Conservation (phyloP, 306 rosid species). For the Hippophae tibetana region DNA sequence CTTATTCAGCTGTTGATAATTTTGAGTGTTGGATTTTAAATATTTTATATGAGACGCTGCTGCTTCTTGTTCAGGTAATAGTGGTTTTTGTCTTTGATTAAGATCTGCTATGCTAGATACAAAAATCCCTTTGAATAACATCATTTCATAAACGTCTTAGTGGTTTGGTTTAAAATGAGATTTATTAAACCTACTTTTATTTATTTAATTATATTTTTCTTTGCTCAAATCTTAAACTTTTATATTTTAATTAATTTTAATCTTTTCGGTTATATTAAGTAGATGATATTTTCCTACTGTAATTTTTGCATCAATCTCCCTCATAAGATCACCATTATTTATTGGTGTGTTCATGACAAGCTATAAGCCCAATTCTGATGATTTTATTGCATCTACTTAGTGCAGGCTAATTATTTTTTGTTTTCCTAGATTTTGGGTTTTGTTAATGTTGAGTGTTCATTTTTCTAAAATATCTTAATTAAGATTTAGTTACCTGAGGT, state of each 20-base stretch:
- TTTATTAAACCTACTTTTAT: not conserved
- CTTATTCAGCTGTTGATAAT: conserved; percentile 53
- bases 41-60: conserved; percentile 78
- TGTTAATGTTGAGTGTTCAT: not conserved
- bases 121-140: conserved; percentile 4
- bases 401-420: not conserved
- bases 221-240: not conserved
- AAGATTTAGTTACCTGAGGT: not conserved
- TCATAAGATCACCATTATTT: too few relatives aligned
- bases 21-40: conserved; percentile 86
- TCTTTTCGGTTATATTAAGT: too few relatives aligned
- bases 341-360: too few relatives aligned
- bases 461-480: not conserved
- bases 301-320: too few relatives aligned
- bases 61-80: conserved; percentile 93
- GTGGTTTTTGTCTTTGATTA: conserved; percentile 9
- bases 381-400: too few relatives aligned
- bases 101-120: not conserved
- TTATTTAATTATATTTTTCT: not conserved
- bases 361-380: too few relatives aligned
- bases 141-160: not conserved
- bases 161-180: not conserved
- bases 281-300: too few relatives aligned
- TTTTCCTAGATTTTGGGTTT: not conserved
- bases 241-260: not conserved